A percentile compares a stretch with the other conserved stretches of the same genome.
phyloP scores from a whole-genome alignment of 2,329 filamentous ascomycete genomes.

The Grosmannia clavigera region DNA sequence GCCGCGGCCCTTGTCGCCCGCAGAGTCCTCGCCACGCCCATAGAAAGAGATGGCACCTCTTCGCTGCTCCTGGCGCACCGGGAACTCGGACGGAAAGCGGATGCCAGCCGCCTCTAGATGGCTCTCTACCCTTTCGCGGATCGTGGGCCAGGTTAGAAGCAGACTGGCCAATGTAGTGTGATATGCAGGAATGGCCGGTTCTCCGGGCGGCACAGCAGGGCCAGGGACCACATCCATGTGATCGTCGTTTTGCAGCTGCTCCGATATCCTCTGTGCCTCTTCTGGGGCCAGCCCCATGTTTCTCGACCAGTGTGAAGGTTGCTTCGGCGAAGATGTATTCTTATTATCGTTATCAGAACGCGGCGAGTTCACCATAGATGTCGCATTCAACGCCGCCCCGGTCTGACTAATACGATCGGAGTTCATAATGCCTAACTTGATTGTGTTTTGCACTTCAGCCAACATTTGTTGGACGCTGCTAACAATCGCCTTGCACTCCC shows the following conservation, averaged over 20 bases:
- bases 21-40: conserved; percentile 60
- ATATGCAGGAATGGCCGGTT: conserved; percentile 65
- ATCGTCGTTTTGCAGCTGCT: conserved; percentile 29
- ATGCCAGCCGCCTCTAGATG: conserved; percentile 37
- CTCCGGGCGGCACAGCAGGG: conserved; percentile 40
- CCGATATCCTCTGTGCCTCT: conserved; percentile 21
- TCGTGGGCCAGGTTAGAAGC: conserved; percentile 60
- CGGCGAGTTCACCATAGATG: not conserved
- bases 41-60: conserved; percentile 65
- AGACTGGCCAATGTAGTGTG: conserved; percentile 86
- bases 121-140: conserved; percentile 47
- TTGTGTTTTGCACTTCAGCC: not conserved
- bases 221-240: conserved; percentile 35
- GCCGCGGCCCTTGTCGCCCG: not conserved
- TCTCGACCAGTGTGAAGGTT: not conserved
- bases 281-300: conserved; percentile 11
- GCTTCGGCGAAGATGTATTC: conserved; percentile 13
- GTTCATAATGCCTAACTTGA: not conserved
- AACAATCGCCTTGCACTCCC: not conserved
- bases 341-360: conserved; percentile 8
- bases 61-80: conserved; percentile 61
- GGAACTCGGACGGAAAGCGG: conserved; percentile 54
- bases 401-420: not conserved
- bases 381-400: not conserved
- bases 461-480: not conserved